These are phyloP conservation scores for Macrotyloma uniflorum DNA, from an alignment of 306 rosid genomes.

Conservation along the genomic window DNA sequence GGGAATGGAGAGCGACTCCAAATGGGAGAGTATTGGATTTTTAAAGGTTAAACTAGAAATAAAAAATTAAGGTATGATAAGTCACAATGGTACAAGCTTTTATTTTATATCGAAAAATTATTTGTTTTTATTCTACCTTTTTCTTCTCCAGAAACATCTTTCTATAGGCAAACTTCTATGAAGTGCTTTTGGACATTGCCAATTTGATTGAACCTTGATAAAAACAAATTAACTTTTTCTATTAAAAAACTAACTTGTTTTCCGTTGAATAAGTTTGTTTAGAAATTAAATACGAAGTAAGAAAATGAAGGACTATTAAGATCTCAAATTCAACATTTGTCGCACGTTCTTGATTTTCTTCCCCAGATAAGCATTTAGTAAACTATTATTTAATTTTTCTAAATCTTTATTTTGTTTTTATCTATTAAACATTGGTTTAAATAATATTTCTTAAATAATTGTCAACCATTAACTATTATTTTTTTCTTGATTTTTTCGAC, in stretches of 20 bases:
- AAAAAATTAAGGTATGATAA: background rate
- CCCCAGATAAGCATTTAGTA: background rate
- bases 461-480: background rate
- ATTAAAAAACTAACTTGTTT: too few species aligned
- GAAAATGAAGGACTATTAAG: background rate
- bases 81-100: constrained; percentile 22
- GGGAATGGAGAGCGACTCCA: constrained; percentile 42
- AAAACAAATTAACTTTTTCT: too few species aligned
- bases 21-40: constrained; percentile 26
- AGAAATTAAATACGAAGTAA: background rate
- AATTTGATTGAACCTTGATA: too few species aligned
- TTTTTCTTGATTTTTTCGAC: background rate
- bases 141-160: too few species aligned
- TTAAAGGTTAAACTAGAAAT: background rate
- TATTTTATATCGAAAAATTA: background rate
- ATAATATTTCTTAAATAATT: background rate
- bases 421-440: background rate
- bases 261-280: background rate
- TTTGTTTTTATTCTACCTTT: background rate
- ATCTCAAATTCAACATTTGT: background rate
- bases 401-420: too few species aligned
- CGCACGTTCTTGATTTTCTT: background rate
- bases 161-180: background rate
- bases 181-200: too few species aligned
- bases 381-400: too few species aligned